Conservation (phyloP, 768 basidiomycete species). For the Krasilnikovozyma curviuscula region DNA sequence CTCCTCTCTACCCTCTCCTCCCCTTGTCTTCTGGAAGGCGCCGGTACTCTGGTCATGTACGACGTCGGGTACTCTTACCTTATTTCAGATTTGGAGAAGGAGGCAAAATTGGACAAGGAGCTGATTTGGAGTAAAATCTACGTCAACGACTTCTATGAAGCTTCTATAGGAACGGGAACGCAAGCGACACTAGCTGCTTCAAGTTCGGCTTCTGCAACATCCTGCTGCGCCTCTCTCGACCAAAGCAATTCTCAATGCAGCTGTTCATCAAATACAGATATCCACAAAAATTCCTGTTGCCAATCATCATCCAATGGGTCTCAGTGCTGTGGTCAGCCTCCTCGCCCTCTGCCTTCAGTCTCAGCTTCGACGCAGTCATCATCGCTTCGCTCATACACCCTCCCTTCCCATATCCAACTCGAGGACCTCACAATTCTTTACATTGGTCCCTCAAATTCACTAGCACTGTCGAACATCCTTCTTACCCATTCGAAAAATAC, state of each 20-base stretch:
- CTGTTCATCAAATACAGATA: no score
- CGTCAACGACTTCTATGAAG: no score
- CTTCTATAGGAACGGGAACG: no score
- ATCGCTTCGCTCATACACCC: slow-evolving; percentile 20
- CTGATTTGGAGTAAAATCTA: no score
- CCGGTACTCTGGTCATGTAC: slow-evolving; percentile 41
- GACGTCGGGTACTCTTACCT: slow-evolving; percentile 60
- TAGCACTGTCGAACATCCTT: slow-evolving; percentile 63
- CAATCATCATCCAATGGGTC: no score
- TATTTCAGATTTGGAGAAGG: background rate
- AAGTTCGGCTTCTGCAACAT: no score
- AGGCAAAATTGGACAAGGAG: background rate
- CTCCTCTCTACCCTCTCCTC: slow-evolving; percentile 1
- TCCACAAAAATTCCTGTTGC: no score
- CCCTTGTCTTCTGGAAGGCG: slow-evolving; percentile 8
- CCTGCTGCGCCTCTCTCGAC: no score
- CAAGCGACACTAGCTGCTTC: no score
- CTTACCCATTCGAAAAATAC: slow-evolving; percentile 53
- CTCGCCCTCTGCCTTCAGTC: no score
- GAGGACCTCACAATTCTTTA: slow-evolving; percentile 34
- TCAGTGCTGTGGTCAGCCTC: no score
- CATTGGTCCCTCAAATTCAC: slow-evolving; percentile 53
- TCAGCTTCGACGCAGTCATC: slow-evolving; percentile 7
- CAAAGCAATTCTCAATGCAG: no score
- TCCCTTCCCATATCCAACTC: slow-evolving; percentile 19